Percentiles rank a stretch among this genome's conserved stretches.
These are phyloP conservation scores for Diplotaxis tenuifolia DNA, from an alignment of 345 rosid genomes.

Conservation along the genomic window DNA sequence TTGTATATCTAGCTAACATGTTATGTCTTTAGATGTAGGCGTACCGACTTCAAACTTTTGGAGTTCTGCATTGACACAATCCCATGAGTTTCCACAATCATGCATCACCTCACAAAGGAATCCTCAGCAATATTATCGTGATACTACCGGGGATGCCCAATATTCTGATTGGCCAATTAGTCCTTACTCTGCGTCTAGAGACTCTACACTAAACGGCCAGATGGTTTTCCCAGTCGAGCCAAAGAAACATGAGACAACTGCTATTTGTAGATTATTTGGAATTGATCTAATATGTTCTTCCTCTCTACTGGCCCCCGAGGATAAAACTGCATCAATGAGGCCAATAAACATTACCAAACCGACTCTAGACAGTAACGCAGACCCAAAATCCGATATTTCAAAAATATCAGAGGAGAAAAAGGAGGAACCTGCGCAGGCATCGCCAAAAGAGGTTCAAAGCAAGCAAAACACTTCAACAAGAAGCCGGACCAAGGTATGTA, in stretches of 20 bases:
- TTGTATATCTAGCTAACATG: conserved; percentile 17
- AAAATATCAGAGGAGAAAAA: conserved; percentile 54
- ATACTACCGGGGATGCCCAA: conserved; percentile 44
- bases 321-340: conserved; percentile 41
- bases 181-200: too few relatives aligned
- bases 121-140: conserved; percentile 56
- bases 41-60: conserved; percentile 56
- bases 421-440: conserved; percentile 46
- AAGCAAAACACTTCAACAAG: conserved; percentile 51
- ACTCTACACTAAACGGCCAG: conserved; percentile 40
- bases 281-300: conserved; percentile 60
- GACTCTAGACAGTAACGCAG: conserved; percentile 49
- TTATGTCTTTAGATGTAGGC: conserved; percentile 42
- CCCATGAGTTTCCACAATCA: conserved; percentile 58
- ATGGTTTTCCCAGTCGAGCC: conserved; percentile 43
- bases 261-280: conserved; percentile 70
- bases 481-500: conserved; percentile 71
- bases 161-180: conserved; percentile 38
- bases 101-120: conserved; percentile 40
- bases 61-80: conserved; percentile 51
- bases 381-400: conserved; percentile 51
- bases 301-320: conserved; percentile 34
- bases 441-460: conserved; percentile 62
- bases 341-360: conserved; percentile 36
- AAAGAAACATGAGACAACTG: conserved; percentile 49